Evolutionary conservation across 768 basidiomycete genomes (phyloP).

Genomic region (Xerocomus potaroensis): DNA sequence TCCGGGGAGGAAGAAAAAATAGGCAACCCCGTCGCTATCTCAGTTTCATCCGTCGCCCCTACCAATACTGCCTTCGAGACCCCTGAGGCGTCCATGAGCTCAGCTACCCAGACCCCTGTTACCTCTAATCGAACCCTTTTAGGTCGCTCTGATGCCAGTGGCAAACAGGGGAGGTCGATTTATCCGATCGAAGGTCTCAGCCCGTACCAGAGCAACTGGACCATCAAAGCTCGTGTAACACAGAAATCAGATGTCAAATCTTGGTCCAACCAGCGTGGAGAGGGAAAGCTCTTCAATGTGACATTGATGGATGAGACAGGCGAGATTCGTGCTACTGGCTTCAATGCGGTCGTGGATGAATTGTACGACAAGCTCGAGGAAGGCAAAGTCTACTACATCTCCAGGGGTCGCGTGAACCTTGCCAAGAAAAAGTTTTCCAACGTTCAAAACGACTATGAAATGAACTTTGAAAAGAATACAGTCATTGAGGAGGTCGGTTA

Average conservation of each 20-base stretch:
- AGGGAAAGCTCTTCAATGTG: constrained; percentile 92
- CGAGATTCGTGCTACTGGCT: constrained; percentile 86
- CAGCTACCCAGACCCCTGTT: constrained; percentile 25
- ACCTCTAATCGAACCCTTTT: constrained; percentile 15
- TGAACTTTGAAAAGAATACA: constrained; percentile 77
- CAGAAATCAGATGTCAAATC: constrained; percentile 84
- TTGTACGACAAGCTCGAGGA: constrained; percentile 85
- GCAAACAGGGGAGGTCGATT: constrained; percentile 30
- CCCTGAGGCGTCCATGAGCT: constrained; percentile 28
- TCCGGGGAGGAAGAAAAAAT: constrained; percentile 62
- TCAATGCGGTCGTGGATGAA: constrained; percentile 80
- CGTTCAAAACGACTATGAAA: constrained; percentile 88
- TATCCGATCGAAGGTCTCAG: constrained; percentile 93
- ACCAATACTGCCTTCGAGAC: constrained; percentile 20
- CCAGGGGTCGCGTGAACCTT: constrained; percentile 86
- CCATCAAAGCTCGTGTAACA: constrained; percentile 90
- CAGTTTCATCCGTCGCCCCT: constrained; percentile 31
- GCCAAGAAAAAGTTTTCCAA: constrained; percentile 97
- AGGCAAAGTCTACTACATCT: constrained; percentile 89
- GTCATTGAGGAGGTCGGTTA: constrained; percentile 75
- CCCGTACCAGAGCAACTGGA: constrained; percentile 99
- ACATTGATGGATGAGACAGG: constrained; percentile 95
- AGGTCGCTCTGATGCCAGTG: constrained; percentile 12
- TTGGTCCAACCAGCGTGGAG: constrained; percentile 88
- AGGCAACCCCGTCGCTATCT: constrained; percentile 50